Evolutionary conservation across 2,329 filamentous ascomycete genomes (phyloP).

Genomic region (Xylariaceae sp.): DNA sequence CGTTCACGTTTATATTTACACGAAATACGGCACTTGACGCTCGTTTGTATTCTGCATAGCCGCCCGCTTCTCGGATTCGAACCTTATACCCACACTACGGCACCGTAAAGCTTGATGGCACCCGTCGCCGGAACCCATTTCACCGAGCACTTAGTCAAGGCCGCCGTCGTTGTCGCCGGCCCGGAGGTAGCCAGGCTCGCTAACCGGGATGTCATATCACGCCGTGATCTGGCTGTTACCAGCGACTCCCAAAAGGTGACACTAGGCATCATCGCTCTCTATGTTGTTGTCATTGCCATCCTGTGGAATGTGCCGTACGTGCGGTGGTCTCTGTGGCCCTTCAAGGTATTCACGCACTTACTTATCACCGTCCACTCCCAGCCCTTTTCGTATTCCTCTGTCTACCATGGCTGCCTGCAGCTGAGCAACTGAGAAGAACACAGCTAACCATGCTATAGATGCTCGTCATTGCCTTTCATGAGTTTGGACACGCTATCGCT

Average conservation of each 20-base stretch:
- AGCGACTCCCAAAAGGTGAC: slow-evolving; percentile 74
- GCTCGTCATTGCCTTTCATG: slow-evolving; percentile 84
- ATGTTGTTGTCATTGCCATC: slow-evolving; percentile 75
- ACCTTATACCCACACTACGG: not conserved
- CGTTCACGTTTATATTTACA: too few species aligned
- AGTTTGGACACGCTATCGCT: slow-evolving; percentile 77
- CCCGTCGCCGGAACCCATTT: slow-evolving; percentile 33
- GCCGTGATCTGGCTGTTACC: slow-evolving; percentile 61
- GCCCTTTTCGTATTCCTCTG: not conserved
- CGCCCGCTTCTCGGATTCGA: not conserved
- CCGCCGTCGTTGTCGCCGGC: slow-evolving; percentile 36
- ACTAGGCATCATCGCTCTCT: slow-evolving; percentile 72
- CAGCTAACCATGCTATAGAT: slow-evolving; percentile 56
- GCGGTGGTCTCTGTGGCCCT: slow-evolving; percentile 77
- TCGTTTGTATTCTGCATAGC: not conserved
- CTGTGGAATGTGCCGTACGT: slow-evolving; percentile 82
- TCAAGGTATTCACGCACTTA: slow-evolving; percentile 65
- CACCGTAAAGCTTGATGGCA: slow-evolving; percentile 29
- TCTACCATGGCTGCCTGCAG: not conserved
- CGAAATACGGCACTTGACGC: not conserved
- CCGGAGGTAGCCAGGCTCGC: slow-evolving; percentile 35
- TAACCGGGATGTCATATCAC: slow-evolving; percentile 43
- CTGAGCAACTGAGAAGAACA: not conserved
- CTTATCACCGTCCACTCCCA: not conserved
- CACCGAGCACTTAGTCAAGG: slow-evolving; percentile 34